Evolutionary conservation across 1,284 basidiomycete species (phyloP).

Genomic region (Hymenochaete sp.): DNA sequence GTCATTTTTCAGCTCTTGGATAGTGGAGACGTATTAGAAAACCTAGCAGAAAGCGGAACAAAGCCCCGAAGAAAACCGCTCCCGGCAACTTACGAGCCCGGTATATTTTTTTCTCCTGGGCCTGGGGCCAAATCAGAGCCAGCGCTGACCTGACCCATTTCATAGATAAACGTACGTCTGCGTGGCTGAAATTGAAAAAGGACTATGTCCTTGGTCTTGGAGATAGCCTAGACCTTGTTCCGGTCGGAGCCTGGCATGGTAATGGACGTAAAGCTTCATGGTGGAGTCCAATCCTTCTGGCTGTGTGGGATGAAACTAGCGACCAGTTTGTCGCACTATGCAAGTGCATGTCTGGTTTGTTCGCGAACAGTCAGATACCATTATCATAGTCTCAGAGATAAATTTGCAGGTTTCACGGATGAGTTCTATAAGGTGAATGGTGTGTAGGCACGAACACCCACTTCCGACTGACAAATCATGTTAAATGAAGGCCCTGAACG

Average conservation of each 20-base stretch:
- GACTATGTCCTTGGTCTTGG: constrained; percentile 61
- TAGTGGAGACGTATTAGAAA: constrained; percentile 35
- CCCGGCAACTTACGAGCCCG: constrained; percentile 86
- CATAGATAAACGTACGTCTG: constrained; percentile 64
- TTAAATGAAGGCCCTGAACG: constrained; percentile 32
- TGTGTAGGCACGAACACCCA: not conserved
- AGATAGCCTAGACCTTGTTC: constrained; percentile 51
- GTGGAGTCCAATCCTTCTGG: constrained; percentile 90
- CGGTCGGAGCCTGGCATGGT: constrained; percentile 84
- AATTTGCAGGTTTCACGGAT: constrained; percentile 71
- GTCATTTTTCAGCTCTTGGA: constrained; percentile 60
- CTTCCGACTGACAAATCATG: not conserved
- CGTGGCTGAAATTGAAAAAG: constrained; percentile 83
- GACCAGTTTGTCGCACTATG: constrained; percentile 75
- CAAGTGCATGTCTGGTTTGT: constrained; percentile 77
- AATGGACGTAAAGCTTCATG: constrained; percentile 87
- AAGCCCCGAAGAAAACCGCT: constrained; percentile 58
- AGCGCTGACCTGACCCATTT: not conserved
- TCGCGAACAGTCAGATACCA: not conserved
- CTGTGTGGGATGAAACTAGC: constrained; percentile 64
- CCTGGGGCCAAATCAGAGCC: too few relatives aligned
- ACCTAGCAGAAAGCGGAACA: constrained; percentile 28
- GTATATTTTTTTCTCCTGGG: constrained; percentile 26
- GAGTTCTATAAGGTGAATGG: constrained; percentile 66
- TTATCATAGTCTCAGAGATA: not conserved